Evolutionary conservation across 2,329 filamentous ascomycete genomes (phyloP).

Genomic region (Plenodomus tracheiphilus): DNA sequence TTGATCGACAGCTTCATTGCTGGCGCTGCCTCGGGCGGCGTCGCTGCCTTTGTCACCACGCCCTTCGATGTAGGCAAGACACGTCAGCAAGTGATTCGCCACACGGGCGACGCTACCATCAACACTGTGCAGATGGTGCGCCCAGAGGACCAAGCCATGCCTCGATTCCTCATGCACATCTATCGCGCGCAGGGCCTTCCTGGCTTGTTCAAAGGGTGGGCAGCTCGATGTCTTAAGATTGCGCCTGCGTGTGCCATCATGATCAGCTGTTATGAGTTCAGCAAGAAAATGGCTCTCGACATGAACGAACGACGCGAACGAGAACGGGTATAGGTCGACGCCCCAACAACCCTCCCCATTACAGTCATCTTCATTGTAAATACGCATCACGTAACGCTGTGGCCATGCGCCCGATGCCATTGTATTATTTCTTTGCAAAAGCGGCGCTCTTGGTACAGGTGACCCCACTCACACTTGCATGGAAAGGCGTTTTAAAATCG

Average conservation of each 20-base stretch:
- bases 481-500: constrained; percentile 6
- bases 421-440: constrained; percentile 4
- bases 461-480: constrained; percentile 9
- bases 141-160: constrained; percentile 79
- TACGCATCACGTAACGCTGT: neutral
- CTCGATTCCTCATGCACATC: constrained; percentile 85
- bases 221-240: constrained; percentile 88
- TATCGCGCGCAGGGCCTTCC: constrained; percentile 79
- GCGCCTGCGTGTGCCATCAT: constrained; percentile 97
- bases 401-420: neutral
- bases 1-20: constrained; percentile 89
- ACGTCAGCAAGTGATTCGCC: constrained; percentile 79
- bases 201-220: constrained; percentile 90
- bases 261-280: constrained; percentile 97
- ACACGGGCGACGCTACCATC: constrained; percentile 51
- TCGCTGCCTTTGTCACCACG: constrained; percentile 86
- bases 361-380: neutral
- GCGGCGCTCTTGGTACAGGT: neutral
- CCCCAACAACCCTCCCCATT: neutral
- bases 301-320: constrained; percentile 64
- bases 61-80: constrained; percentile 99
- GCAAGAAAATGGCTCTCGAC: constrained; percentile 81
- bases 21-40: constrained; percentile 78
- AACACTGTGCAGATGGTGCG: constrained; percentile 46
- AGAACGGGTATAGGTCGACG: constrained; percentile 11